Base-by-base conservation (phyloP, 495 filamentous ascomycete genomes). In the Hypoxylon perforatum region DNA sequence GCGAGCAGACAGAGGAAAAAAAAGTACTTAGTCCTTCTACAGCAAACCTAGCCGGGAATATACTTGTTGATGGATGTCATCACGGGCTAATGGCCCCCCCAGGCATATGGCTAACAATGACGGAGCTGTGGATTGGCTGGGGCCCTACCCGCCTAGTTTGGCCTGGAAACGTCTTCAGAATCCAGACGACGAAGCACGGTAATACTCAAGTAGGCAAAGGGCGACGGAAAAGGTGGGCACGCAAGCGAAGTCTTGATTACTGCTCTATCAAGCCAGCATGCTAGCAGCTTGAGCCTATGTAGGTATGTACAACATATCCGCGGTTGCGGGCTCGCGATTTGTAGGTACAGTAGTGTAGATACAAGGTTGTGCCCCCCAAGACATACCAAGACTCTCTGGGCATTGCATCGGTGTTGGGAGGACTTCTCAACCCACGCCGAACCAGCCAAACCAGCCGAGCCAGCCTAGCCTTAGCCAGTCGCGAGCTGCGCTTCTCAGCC, bases 201-300 rank as follows among this genome's bases (percentile, higher is more conserved):
- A 63, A 69, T 69, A 69, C 66, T 69, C 66, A 69, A 69, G 50
- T 69, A 70, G 65, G 72, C 55, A 70, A 71, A 73, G 67, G 64
- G 52, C 65, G 68, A 72, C 69, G 75, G 68, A 73, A 53, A 56
- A 68, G 71, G 68, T 73, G 69, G 71, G 71, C 61, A 58, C 54
- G 65, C 53, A 63, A 72, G 65, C 41, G 38, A 57, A 62, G 23
- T 51, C 54, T 60, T 63, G 65, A 69, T 68, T 68, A 68, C 65
- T 69, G 60, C 55, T 28, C 3, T 28, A 7, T 28, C 25, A 28
- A 28, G 25, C 25, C 7, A 28, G 7, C 25, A 3, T 61, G n/a
- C 30, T 22, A 55, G 42, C 28, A 58, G 42, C 49, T 28, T 54
- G 28, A 68, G 59, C 49, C 59, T 69, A 65, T 49, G 18, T 54